These are phyloP conservation scores for Microsporum canis DNA, from an alignment of 2,329 filamentous ascomycete species.

Conservation along the genomic window DNA sequence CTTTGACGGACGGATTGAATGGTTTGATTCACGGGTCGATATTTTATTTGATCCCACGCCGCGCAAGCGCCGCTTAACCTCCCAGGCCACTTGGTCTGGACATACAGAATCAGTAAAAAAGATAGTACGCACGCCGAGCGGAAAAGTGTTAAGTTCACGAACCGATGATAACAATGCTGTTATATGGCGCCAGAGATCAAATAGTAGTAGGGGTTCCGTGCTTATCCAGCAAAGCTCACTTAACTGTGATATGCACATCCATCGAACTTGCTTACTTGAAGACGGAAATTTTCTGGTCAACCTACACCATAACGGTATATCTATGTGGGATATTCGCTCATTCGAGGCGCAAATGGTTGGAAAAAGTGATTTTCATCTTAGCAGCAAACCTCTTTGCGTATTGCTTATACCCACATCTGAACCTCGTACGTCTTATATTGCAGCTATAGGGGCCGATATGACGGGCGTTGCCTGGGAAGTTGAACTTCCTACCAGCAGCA, in stretches of 20 bases:
- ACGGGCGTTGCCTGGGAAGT: conserved; percentile 74
- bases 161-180: conserved; percentile 69
- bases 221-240: conserved; percentile 59
- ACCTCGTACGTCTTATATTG: conserved; percentile 52
- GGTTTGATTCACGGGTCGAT: conserved; percentile 68
- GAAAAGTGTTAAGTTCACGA: conserved; percentile 66
- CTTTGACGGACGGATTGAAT: conserved; percentile 73
- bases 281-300: conserved; percentile 74
- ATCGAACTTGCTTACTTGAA: conserved; percentile 65
- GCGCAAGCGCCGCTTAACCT: conserved; percentile 47
- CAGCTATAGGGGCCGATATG: conserved; percentile 69
- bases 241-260: conserved; percentile 57
- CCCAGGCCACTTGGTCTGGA: conserved; percentile 65
- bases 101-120: conserved; percentile 73
- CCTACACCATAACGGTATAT: conserved; percentile 57
- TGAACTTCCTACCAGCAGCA: conserved; percentile 41
- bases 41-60: conserved; percentile 65
- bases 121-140: conserved; percentile 74
- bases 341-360: conserved; percentile 49
- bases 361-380: conserved; percentile 46
- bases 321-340: conserved; percentile 66
- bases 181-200: conserved; percentile 62
- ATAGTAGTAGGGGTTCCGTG: conserved; percentile 40
- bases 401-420: conserved; percentile 56
- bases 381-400: conserved; percentile 67